These are phyloP conservation scores for Cladophialophora psammophila DNA, from an alignment of 2,329 filamentous ascomycete genomes.

Conservation along the genomic window DNA sequence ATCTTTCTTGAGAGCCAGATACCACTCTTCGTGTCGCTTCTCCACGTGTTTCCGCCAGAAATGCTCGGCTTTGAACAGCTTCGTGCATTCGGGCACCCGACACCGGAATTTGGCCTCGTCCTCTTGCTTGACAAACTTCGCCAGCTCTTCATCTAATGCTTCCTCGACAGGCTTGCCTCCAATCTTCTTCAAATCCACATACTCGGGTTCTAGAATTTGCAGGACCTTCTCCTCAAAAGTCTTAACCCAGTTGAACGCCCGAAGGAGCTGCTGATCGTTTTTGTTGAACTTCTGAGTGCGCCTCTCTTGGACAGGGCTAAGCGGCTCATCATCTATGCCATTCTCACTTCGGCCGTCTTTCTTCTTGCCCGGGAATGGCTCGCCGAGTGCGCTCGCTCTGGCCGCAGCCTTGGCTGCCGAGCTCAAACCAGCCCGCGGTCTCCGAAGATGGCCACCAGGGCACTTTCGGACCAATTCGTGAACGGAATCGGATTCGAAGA, in stretches of 20 bases:
- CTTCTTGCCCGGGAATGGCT: constrained; percentile 84
- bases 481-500: constrained; percentile 96
- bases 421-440: constrained; percentile 84
- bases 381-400: constrained; percentile 79
- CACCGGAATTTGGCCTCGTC: constrained; percentile 97
- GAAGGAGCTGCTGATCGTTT: constrained; percentile 87
- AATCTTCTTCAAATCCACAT: constrained; percentile 85
- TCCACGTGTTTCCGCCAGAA: constrained; percentile 99
- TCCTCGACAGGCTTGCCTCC: constrained; percentile 88
- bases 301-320: constrained; percentile 68
- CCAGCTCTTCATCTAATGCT: constrained; percentile 82
- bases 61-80: constrained; percentile 94
- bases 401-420: constrained; percentile 84
- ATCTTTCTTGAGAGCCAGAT: constrained; percentile 79
- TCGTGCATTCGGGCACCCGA: constrained; percentile 93
- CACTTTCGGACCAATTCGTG: constrained; percentile 96
- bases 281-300: constrained; percentile 77
- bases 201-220: constrained; percentile 89
- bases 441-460: constrained; percentile 93
- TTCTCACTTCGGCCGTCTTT: constrained; percentile 69
- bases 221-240: constrained; percentile 97
- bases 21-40: constrained; percentile 91
- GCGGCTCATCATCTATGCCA: constrained; percentile 67
- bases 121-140: constrained; percentile 92
- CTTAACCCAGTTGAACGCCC: constrained; percentile 98